Evolutionary conservation across 2,329 filamentous ascomycete genomes (phyloP).

Genomic region (Cladosporium sp.): DNA sequence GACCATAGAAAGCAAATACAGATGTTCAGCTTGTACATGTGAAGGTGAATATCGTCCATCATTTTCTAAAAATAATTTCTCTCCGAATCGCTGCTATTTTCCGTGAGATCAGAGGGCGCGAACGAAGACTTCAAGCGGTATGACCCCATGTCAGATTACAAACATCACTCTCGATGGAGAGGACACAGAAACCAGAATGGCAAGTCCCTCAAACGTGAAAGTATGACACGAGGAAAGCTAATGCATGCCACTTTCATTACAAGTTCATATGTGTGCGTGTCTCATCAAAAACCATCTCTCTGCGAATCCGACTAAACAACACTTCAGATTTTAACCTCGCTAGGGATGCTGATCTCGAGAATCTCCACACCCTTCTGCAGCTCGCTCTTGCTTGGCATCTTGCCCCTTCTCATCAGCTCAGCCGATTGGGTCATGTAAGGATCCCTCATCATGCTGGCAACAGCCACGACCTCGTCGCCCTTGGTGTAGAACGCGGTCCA

Average conservation of each 20-base stretch:
- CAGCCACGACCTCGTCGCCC: slow-evolving; percentile 79
- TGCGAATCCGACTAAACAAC: neutral
- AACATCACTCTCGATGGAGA: neutral
- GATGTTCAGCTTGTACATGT: too few species aligned
- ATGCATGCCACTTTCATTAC: too few species aligned
- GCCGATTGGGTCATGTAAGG: slow-evolving; percentile 76
- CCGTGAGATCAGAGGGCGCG: too few species aligned
- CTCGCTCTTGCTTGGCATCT: slow-evolving; percentile 78
- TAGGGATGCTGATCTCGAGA: slow-evolving; percentile 39
- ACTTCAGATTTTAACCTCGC: slow-evolving; percentile 39
- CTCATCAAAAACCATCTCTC: neutral
- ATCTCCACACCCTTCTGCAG: slow-evolving; percentile 56
- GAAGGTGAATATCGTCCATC: too few species aligned
- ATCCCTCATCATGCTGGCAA: slow-evolving; percentile 84
- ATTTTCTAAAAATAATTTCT: too few species aligned
- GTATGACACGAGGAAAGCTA: too few species aligned
- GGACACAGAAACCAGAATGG: neutral
- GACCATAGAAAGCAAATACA: too few species aligned
- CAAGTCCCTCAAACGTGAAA: neutral
- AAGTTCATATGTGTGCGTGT: too few species aligned
- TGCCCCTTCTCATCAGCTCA: slow-evolving; percentile 74
- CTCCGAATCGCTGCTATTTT: too few species aligned
- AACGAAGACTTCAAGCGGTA: too few species aligned
- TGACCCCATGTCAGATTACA: too few species aligned
- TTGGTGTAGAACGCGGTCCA: slow-evolving; percentile 87